A percentile compares a stretch with the other conserved stretches of the same genome.
Evolutionary conservation across 1,284 basidiomycete genomes (phyloP).

Genomic region (Xerocomus minutiporus): DNA sequence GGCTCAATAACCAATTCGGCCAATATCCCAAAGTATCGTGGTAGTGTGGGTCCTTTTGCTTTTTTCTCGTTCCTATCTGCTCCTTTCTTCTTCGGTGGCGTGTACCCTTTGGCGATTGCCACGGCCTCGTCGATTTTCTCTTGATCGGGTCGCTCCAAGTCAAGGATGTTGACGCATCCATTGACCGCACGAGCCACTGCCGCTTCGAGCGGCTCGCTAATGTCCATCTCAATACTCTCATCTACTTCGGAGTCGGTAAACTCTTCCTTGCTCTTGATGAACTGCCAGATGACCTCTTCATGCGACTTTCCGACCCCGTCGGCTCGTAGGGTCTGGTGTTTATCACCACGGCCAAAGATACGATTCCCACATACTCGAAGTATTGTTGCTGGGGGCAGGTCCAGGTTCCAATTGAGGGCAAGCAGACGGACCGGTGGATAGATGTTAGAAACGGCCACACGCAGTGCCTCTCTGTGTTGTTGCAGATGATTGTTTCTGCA

Average conservation of each 20-base stretch:
- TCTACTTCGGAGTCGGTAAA: constrained; percentile 66
- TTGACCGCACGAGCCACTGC: constrained; percentile 59
- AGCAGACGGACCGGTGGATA: constrained; percentile 62
- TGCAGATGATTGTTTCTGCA: constrained; percentile 82
- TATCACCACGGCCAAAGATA: constrained; percentile 68
- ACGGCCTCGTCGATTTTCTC: constrained; percentile 62
- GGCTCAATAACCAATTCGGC: constrained; percentile 64
- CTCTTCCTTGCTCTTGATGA: constrained; percentile 64
- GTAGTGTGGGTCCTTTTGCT: constrained; percentile 23
- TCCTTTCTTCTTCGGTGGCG: constrained; percentile 31
- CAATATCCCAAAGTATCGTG: constrained; percentile 73
- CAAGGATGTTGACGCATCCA: constrained; percentile 49
- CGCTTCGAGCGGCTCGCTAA: constrained; percentile 52
- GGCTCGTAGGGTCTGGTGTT: constrained; percentile 78
- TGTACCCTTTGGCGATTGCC: constrained; percentile 49
- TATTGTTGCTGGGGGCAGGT: constrained; percentile 49
- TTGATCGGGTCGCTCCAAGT: constrained; percentile 48
- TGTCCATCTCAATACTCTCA: constrained; percentile 59
- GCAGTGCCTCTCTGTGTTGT: constrained; percentile 71
- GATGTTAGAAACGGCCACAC: constrained; percentile 45
- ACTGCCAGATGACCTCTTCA: constrained; percentile 80
- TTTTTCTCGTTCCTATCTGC: constrained; percentile 23
- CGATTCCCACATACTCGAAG: constrained; percentile 78
- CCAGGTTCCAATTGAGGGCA: constrained; percentile 73
- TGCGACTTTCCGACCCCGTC: constrained; percentile 53